Base-by-base conservation (phyloP, 2,329 filamentous ascomycete species). In the Apiospora rasikravindrae region DNA sequence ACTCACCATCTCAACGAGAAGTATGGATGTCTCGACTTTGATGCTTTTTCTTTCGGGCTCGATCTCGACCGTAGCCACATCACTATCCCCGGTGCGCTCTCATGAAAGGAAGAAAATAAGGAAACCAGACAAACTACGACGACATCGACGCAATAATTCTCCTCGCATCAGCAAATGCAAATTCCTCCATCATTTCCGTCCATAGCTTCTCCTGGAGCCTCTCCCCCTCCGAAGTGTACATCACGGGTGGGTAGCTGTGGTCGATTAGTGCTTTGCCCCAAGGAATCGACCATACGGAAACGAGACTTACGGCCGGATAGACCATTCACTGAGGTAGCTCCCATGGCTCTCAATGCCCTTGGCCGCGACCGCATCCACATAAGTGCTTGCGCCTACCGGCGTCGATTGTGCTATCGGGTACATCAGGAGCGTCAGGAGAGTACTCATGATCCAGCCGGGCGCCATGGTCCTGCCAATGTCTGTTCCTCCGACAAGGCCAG, bases 361-460 rank as follows among this genome's bases (percentile, higher is more conserved):
- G 14, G 44, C 10, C 4, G 7, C 67, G 13, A 69, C 67, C 7
- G 67, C 67, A 16, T 69, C 67, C 16, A 69, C 67, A 13, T 69
- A 69, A 19, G 67, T 69, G 45, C 67, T 69, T 13, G 67, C 67
- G 47, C 67, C 67, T 22, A 45, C 45, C 26, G 44, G 44, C 8
- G 33, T 24, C 13, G 44, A 33, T 22, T 45, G 33, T 24, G 70
- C 74, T 2, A 75, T 67, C 5, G 72, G 29, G 13, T 47, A 67
- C 26, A 71, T 72, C 10, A 72, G 8, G 26, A 73, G 0, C 1
- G 42, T 44, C 8, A 75, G 42, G 10, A 76, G 26, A 29, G 4
- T 22, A 2, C 26, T 19, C 16, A 10, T 22, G 24, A 61, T 19
- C 53, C 11, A 19, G 2, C 53, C 53, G 53, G 53, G 53, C 16